phyloP scores from a whole-genome alignment of 2,329 filamentous ascomycete genomes.

The Fusarium mundagurra region DNA sequence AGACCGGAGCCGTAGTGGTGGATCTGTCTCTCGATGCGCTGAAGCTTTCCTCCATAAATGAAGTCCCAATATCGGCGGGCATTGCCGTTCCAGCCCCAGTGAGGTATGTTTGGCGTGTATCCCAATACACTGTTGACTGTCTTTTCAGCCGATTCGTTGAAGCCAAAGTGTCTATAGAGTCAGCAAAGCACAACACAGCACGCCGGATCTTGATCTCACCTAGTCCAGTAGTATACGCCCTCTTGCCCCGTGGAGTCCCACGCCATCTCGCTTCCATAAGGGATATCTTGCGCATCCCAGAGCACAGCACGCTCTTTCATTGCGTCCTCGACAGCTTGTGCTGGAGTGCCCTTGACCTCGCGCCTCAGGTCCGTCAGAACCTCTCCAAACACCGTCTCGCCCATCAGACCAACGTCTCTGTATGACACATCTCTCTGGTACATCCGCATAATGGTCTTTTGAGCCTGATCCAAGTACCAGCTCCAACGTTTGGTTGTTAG shows the following conservation, averaged over 20 bases:
- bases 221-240: constrained; percentile 68
- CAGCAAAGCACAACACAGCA: not conserved
- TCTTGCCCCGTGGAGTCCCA: constrained; percentile 72
- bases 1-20: constrained; percentile 70
- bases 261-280: constrained; percentile 69
- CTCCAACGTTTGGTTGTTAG: constrained; percentile 56
- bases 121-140: constrained; percentile 64
- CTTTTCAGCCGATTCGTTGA: constrained; percentile 56
- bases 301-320: constrained; percentile 60
- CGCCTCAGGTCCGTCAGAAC: constrained; percentile 61
- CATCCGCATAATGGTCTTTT: constrained; percentile 57
- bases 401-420: constrained; percentile 63
- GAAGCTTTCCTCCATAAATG: constrained; percentile 56
- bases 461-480: constrained; percentile 67
- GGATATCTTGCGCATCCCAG: constrained; percentile 62
- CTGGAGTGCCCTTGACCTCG: constrained; percentile 55
- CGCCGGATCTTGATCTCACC: constrained; percentile 34
- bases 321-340: constrained; percentile 50
- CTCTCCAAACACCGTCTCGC: constrained; percentile 66
- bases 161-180: constrained; percentile 58
- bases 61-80: constrained; percentile 70
- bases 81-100: constrained; percentile 72
- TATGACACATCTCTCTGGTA: constrained; percentile 55
- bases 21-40: constrained; percentile 55
- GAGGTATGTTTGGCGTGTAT: constrained; percentile 66